These are phyloP conservation scores for Oryza brachyantha DNA, from an alignment of 176 grass and related monocot genomes.

Conservation along the genomic window DNA sequence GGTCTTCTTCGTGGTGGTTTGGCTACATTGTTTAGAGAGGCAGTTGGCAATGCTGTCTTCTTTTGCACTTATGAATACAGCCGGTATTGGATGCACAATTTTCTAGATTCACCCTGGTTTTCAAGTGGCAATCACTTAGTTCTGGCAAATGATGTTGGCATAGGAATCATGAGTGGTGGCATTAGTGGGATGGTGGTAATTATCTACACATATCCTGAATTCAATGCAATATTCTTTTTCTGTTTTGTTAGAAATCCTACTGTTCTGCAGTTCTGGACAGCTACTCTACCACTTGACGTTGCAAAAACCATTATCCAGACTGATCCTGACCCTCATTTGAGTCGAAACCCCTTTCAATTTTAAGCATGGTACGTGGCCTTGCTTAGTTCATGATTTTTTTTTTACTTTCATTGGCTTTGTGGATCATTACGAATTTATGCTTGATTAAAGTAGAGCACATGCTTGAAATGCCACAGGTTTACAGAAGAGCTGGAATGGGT, in stretches of 20 bases:
- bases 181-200: constrained; percentile 81
- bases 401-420: background rate
- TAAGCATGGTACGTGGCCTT: constrained; percentile 55
- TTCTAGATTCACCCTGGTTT: constrained; percentile 44
- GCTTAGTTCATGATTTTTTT: background rate
- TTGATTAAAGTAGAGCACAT: constrained; percentile 7
- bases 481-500: constrained; percentile 68
- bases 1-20: constrained; percentile 85
- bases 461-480: constrained; percentile 51
- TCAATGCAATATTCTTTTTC: constrained; percentile 2
- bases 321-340: constrained; percentile 40
- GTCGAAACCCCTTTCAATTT: constrained; percentile 61
- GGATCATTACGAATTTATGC: background rate
- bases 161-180: constrained; percentile 83
- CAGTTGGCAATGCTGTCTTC: constrained; percentile 88
- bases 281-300: constrained; percentile 79
- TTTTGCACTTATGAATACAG: constrained; percentile 83
- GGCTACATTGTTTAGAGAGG: constrained; percentile 79
- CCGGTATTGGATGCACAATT: constrained; percentile 70
- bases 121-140: constrained; percentile 37
- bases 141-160: constrained; percentile 60
- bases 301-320: constrained; percentile 99
- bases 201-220: constrained; percentile 18
- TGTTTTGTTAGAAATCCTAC: constrained; percentile 17
- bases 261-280: constrained; percentile 74